Evolutionary conservation across 495 filamentous ascomycete genomes (phyloP).

Genomic region (Talaromyces stipitatus): DNA sequence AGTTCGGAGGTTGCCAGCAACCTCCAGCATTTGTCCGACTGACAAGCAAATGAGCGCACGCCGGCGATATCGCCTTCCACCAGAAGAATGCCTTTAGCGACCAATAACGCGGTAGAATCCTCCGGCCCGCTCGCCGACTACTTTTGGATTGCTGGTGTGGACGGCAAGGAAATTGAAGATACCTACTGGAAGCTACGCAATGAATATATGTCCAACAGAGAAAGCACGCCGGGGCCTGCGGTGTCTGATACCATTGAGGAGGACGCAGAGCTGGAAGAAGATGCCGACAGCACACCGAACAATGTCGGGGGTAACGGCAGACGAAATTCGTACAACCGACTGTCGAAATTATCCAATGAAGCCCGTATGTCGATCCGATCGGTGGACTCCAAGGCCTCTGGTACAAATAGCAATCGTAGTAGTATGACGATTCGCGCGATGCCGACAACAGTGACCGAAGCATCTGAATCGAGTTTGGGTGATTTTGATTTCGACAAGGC

Average conservation of each 20-base stretch:
- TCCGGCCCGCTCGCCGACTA: constrained; percentile 89
- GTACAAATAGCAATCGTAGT: constrained; percentile 76
- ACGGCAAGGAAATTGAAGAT: constrained; percentile 51
- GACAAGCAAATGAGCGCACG: constrained; percentile 4
- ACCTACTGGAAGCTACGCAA: constrained; percentile 42
- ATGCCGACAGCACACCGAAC: constrained; percentile 27
- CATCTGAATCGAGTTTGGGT: constrained; percentile 27
- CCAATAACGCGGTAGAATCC: constrained; percentile 29
- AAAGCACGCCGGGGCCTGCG: constrained; percentile 40
- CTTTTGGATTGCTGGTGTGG: constrained; percentile 96
- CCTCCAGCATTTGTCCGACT: neutral
- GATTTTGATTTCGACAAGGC: constrained; percentile 92
- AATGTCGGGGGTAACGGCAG: constrained; percentile 48
- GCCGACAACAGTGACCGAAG: constrained; percentile 12
- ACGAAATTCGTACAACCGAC: constrained; percentile 53
- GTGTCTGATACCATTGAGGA: constrained; percentile 78
- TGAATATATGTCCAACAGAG: constrained; percentile 40
- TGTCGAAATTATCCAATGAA: constrained; percentile 57
- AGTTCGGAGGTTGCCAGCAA: neutral
- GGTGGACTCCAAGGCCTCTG: constrained; percentile 45
- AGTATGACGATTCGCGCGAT: constrained; percentile 72
- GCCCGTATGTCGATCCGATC: constrained; percentile 58
- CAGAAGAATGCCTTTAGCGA: constrained; percentile 14
- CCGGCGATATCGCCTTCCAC: neutral
- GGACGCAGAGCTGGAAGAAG: constrained; percentile 59